These are phyloP conservation scores for Vaccinium myrtillus DNA, from an alignment of 148 eudicot species.

Conservation along the genomic window DNA sequence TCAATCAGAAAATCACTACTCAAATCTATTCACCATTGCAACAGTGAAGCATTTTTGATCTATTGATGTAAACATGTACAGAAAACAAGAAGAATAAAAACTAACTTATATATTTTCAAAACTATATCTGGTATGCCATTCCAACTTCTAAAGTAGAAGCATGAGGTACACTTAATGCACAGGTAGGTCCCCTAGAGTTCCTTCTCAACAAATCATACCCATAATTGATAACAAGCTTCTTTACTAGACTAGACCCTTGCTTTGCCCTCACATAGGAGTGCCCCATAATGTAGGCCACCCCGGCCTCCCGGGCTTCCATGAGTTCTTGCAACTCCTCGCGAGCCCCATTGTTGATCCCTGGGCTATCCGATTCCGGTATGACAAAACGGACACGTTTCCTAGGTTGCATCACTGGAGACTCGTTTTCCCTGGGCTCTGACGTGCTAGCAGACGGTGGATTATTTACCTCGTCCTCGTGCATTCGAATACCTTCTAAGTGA, in stretches of 20 bases:
- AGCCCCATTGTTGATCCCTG: slow-evolving; percentile 43
- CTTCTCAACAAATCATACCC: slow-evolving; percentile 93
- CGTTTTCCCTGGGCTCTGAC: slow-evolving; percentile 49
- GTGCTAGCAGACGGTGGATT: slow-evolving; percentile 26
- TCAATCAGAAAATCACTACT: background rate
- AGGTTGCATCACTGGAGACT: slow-evolving; percentile 28
- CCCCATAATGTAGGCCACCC: slow-evolving; percentile 85
- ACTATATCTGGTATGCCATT: slow-evolving; percentile 73
- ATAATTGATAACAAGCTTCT: slow-evolving; percentile 61
- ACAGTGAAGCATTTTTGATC: background rate
- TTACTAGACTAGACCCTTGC: slow-evolving; percentile 70
- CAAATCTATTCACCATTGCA: background rate
- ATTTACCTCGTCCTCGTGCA: slow-evolving; percentile 34
- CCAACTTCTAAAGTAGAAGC: slow-evolving; percentile 98
- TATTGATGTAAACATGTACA: background rate
- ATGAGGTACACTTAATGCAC: slow-evolving; percentile 77
- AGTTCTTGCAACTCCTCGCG: slow-evolving; percentile 70
- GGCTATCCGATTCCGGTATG: slow-evolving; percentile 81
- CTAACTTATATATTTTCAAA: background rate
- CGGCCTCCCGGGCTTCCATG: slow-evolving; percentile 87
- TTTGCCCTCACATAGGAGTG: slow-evolving; percentile 84
- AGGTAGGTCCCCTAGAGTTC: slow-evolving; percentile 60
- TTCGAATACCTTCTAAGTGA: slow-evolving; percentile 44
- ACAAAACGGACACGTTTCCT: slow-evolving; percentile 73
- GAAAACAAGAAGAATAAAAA: background rate